Conservation (phyloP, 768 basidiomycete genomes). For the Amanita pseudoporphyria region DNA sequence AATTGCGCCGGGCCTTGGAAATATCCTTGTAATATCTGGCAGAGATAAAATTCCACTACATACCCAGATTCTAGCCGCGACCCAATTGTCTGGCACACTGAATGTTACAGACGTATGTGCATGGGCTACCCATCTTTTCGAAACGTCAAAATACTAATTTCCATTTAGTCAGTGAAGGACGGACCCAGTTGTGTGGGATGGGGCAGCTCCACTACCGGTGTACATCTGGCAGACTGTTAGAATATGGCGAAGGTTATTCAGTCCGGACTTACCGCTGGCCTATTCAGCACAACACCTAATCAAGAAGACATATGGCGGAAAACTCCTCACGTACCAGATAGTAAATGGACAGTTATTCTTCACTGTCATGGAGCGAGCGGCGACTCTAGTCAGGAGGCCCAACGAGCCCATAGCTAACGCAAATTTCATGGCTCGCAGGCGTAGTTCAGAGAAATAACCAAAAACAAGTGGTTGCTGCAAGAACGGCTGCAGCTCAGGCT, state of each 20-base stretch:
- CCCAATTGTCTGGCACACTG: slow-evolving; percentile 55
- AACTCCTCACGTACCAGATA: slow-evolving; percentile 38
- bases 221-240: slow-evolving; percentile 32
- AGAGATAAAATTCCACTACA: not conserved
- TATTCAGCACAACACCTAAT: slow-evolving; percentile 8
- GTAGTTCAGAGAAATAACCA: not conserved
- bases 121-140: slow-evolving; percentile 30
- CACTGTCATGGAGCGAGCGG: slow-evolving; percentile 51
- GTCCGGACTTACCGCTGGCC: slow-evolving; percentile 26
- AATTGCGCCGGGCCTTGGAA: slow-evolving; percentile 50
- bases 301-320: not conserved
- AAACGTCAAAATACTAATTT: not conserved
- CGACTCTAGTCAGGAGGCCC: slow-evolving; percentile 22
- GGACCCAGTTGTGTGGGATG: slow-evolving; percentile 38
- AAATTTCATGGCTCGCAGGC: slow-evolving; percentile 21
- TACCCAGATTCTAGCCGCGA: slow-evolving; percentile 49
- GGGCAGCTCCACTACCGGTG: slow-evolving; percentile 48
- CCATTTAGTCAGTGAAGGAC: slow-evolving; percentile 5
- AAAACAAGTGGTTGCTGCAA: not conserved
- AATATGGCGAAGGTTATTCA: not conserved
- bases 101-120: slow-evolving; percentile 32
- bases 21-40: not conserved
- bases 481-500: not conserved
- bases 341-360: slow-evolving; percentile 57
- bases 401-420: slow-evolving; percentile 11